phyloP scores from a whole-genome alignment of 345 rosid genomes.

The Eucalyptus erythrocorys region DNA sequence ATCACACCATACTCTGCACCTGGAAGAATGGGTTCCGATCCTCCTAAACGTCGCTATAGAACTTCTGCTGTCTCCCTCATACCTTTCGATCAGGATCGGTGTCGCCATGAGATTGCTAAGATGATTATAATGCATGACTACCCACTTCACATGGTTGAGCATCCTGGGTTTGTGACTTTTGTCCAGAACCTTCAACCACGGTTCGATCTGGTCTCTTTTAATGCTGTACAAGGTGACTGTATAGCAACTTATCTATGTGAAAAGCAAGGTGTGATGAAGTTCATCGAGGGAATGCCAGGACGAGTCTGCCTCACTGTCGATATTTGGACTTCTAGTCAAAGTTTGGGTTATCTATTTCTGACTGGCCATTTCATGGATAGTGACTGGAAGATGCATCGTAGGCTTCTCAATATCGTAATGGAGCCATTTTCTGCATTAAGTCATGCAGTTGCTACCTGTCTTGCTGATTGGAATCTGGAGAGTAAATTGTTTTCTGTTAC shows the following conservation, averaged over 20 bases:
- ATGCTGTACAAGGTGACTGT: constrained; percentile 84
- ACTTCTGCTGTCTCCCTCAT: constrained; percentile 30
- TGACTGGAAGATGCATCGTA: constrained; percentile 70
- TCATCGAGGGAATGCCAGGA: constrained; percentile 63
- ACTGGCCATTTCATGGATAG: constrained; percentile 70
- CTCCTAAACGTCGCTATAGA: constrained; percentile 66
- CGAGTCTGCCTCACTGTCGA: constrained; percentile 67
- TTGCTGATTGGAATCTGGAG: constrained; percentile 80
- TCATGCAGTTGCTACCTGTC: constrained; percentile 74
- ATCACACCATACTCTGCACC: constrained; percentile 28
- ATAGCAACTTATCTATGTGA: constrained; percentile 74
- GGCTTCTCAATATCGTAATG: constrained; percentile 81
- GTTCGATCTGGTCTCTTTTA: constrained; percentile 59
- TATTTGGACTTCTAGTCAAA: constrained; percentile 60
- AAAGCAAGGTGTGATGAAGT: constrained; percentile 64
- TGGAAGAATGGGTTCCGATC: constrained; percentile 26
- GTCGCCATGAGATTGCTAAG: constrained; percentile 68
- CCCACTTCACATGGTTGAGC: constrained; percentile 92
- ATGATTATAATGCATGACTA: constrained; percentile 87
- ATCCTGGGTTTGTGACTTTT: constrained; percentile 61
- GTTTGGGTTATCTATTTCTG: constrained; percentile 63
- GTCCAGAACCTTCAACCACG: constrained; percentile 74
- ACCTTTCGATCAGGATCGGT: constrained; percentile 61
- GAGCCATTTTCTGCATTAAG: constrained; percentile 76
- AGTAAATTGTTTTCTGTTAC: constrained; percentile 70